A percentile compares a stretch with the other conserved stretches of the same genome.
These are phyloP conservation scores for Dendrocalamus latiflorus DNA, from an alignment of 202 grass and related monocot species.

Conservation along the genomic window DNA sequence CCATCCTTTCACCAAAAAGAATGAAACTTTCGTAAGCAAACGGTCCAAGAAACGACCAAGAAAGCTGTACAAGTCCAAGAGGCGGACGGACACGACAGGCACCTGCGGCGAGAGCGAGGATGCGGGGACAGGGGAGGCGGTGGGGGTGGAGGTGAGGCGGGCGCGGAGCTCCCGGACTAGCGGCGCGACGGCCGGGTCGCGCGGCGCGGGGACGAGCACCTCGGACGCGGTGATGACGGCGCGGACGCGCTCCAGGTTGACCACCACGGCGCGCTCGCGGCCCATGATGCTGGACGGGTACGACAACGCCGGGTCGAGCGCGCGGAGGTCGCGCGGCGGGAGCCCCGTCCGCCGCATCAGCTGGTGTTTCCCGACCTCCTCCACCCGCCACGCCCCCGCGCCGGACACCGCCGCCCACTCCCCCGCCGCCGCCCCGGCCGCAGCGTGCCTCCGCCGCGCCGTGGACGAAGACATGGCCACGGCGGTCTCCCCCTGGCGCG, in stretches of 20 bases:
- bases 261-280: conserved; percentile 48
- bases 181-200: conserved; percentile 37
- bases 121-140: not conserved
- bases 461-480: not conserved
- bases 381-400: conserved; percentile 27
- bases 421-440: not conserved
- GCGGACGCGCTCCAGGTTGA: conserved; percentile 47
- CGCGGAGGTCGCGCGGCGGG: conserved; percentile 36
- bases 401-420: conserved; percentile 45
- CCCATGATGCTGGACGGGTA: conserved; percentile 31
- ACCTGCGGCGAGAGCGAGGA: not conserved
- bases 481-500: not conserved
- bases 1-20: too few relatives aligned
- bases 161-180: conserved; percentile 40
- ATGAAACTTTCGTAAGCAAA: too few relatives aligned
- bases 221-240: conserved; percentile 60
- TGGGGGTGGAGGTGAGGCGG: conserved; percentile 10
- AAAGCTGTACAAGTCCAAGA: too few relatives aligned
- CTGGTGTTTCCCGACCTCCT: conserved; percentile 36
- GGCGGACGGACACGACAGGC: not conserved
- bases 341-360: conserved; percentile 50
- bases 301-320: conserved; percentile 38
- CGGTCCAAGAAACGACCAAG: too few relatives aligned
- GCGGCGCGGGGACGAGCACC: conserved; percentile 43
- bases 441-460: conserved; percentile 14